phyloP scores from a whole-genome alignment of 2,329 filamentous ascomycete genomes.

The Domatiomyces catenatus region DNA sequence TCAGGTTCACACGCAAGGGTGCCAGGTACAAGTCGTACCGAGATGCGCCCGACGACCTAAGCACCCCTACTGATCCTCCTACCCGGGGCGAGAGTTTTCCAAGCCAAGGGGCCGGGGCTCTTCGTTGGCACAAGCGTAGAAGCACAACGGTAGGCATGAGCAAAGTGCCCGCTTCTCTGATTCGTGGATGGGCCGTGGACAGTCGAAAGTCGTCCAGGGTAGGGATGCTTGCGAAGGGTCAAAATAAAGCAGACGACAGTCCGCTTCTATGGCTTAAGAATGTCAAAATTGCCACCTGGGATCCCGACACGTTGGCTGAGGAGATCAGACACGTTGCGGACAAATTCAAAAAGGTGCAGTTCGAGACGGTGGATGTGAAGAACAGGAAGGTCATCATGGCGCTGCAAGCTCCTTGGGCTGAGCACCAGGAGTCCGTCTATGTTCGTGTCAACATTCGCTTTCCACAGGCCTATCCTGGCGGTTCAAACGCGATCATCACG shows the following conservation, averaged over 20 bases:
- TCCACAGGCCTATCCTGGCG: constrained; percentile 39
- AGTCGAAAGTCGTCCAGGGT: constrained; percentile 33
- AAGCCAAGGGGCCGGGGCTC: constrained; percentile 6
- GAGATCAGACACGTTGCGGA: constrained; percentile 47
- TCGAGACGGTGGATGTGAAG: constrained; percentile 43
- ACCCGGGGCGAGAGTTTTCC: constrained; percentile 15
- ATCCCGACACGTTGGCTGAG: constrained; percentile 40
- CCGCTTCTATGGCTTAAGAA: constrained; percentile 51
- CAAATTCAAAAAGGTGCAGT: constrained; percentile 45
- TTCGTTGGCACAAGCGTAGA: constrained; percentile 17
- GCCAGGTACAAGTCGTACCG: constrained; percentile 76
- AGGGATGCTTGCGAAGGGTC: constrained; percentile 34
- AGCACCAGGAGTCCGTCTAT: constrained; percentile 36
- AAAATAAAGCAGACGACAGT: constrained; percentile 36
- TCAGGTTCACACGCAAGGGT: constrained; percentile 66
- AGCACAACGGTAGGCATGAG: constrained; percentile 31
- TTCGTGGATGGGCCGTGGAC: constrained; percentile 28
- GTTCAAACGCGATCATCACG: constrained; percentile 35
- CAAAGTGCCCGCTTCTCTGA: constrained; percentile 36
- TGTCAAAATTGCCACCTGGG: constrained; percentile 43
- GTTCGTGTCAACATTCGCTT: constrained; percentile 44
- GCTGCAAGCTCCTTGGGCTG: constrained; percentile 45
- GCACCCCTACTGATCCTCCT: constrained; percentile 18
- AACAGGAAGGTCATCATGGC: constrained; percentile 40
- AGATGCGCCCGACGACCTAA: constrained; percentile 46